phyloP scores from a whole-genome alignment of 768 basidiomycete species.

The Butyriboletus loyo region DNA sequence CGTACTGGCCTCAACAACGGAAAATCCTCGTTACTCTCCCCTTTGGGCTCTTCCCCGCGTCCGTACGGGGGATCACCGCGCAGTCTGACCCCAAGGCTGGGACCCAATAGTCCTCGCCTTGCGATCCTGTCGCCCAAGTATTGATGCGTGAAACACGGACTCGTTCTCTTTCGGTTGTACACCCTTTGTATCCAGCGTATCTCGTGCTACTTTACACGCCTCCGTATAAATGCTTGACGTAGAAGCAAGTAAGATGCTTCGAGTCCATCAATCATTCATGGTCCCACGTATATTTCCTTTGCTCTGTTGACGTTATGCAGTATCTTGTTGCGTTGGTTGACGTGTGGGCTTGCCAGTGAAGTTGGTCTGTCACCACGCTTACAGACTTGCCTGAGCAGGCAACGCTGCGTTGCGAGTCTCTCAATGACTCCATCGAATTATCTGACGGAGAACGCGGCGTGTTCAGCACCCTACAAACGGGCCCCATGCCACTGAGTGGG shows the following conservation, averaged over 20 bases:
- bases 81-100: slow-evolving; percentile 4
- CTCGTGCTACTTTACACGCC: not conserved
- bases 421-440: too few relatives aligned
- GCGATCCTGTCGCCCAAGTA: slow-evolving; percentile 2
- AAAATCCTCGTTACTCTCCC: slow-evolving; percentile 10
- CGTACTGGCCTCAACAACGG: slow-evolving; percentile 1
- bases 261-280: not conserved
- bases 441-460: too few relatives aligned
- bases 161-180: not conserved
- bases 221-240: not conserved
- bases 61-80: slow-evolving; percentile 10
- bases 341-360: too few relatives aligned
- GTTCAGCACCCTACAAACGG: too few relatives aligned
- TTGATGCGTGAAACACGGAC: not conserved
- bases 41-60: not conserved
- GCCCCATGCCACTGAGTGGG: too few relatives aligned
- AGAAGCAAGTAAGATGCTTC: not conserved
- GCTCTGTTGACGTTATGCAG: not conserved
- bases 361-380: too few relatives aligned
- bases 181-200: not conserved
- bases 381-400: too few relatives aligned
- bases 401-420: too few relatives aligned
- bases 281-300: not conserved
- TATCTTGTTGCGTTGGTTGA: too few relatives aligned
- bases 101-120: slow-evolving; percentile 11